Percentiles rank a stretch among this genome's conserved stretches.
Evolutionary conservation across 108 stramenopile genomes (phyloP).

Genomic region (Cyclostephanos tholiformis): DNA sequence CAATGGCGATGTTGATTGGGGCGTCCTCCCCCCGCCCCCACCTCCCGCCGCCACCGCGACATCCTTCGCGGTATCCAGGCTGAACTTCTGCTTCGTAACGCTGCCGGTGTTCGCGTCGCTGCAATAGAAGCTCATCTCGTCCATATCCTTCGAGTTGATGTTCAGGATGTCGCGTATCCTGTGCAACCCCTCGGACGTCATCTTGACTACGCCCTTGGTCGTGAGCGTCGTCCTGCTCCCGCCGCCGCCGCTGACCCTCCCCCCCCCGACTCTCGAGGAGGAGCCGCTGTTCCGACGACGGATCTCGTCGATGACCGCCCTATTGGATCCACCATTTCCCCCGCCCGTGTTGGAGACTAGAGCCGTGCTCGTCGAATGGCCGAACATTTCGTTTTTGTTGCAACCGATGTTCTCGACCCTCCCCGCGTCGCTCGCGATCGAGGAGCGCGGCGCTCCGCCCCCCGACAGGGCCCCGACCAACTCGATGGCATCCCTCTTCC

Average conservation of each 20-base stretch:
- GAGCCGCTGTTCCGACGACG: background rate
- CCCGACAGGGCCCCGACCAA: no score
- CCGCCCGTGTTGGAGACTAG: background rate
- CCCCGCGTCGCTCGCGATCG: no score
- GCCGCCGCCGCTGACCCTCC: background rate
- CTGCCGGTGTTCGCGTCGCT: conserved; percentile 14
- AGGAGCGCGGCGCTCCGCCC: no score
- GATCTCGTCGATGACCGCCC: no score
- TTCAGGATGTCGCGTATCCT: conserved; percentile 8
- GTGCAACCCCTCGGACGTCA: background rate
- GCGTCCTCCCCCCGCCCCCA: background rate
- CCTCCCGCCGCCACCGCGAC: background rate
- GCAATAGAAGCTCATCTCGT: conserved; percentile 27
- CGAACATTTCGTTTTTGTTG: background rate
- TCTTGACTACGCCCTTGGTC: background rate
- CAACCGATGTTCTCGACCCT: no score
- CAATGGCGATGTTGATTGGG: no score
- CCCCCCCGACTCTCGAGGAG: no score
- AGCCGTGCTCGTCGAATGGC: conserved; percentile 1
- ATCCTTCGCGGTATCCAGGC: background rate
- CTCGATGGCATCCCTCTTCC: no score
- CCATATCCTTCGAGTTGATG: background rate
- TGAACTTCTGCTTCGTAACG: conserved; percentile 10
- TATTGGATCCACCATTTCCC: no score
- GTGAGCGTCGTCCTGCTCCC: background rate